Base-by-base conservation (phyloP, 176 grass and related monocot genomes). In the Phoenix dactylifera region DNA sequence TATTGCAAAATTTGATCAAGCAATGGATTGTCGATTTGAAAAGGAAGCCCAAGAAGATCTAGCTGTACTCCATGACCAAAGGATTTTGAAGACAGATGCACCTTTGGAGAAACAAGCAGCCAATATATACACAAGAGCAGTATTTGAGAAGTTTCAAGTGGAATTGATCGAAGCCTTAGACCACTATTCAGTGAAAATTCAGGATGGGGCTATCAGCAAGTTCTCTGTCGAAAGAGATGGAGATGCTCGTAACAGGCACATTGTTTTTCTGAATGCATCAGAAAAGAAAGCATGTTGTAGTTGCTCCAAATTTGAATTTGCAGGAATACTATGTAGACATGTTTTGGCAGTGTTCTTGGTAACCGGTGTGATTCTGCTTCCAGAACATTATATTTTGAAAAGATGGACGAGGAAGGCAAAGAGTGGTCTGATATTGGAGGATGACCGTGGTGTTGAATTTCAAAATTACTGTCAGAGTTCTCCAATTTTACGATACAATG, bases 271-370 rank as follows among this genome's bases (percentile, higher is more conserved):
- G 25, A 82, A 67, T 53, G 35, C 50, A 32, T 65, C 62, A 10
- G 92, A 97, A 68, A 88, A 91, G 66, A 97, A 88, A 69, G 81
- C 78, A 30, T 91, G 84, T 78, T 97, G 92, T 55, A 80, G 73
- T 69, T 97, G 92, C 66, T 88, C 58, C 63, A 85, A 85, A 56
- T 88, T 75, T 65, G 70, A 84, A 49, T 79, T 85, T 59, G 80
- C 75, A 25, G 84, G 80, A 19, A 91, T 97, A 81, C 58, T 82
- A 24, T 97, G 92, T 72, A 85, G 92, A 51, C 92, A 97, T 79
- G 78, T 88, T 7, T 78, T 97, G 26, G 66, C 70, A 28, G 83
- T 91, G 24, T 88, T 91, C 62, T 52, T 83, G 54, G 62, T 80
- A 52, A 80, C 75, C 29, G 81, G 84, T 16, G 18, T 82, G 5